These are phyloP conservation scores for Hyphopichia buzzinii DNA, from an alignment of 1,139 yeast species.

Conservation along the genomic window DNA sequence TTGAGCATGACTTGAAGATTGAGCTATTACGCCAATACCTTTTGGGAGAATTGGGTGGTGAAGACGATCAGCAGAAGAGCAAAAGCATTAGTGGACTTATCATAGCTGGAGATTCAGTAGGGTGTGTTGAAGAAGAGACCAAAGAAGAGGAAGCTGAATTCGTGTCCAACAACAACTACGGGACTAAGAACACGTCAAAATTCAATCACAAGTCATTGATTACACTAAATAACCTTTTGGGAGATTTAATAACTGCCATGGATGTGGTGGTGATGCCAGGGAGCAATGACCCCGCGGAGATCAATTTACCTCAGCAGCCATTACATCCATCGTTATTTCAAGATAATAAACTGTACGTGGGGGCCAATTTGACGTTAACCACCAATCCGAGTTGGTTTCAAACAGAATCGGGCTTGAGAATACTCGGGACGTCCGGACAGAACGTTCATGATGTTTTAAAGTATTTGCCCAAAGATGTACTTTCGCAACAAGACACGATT, in stretches of 20 bases:
- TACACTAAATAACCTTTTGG: conserved; percentile 55
- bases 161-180: conserved; percentile 43
- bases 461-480: conserved; percentile 40
- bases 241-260: conserved; percentile 56
- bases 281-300: conserved; percentile 74
- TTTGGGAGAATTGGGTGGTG: conserved; percentile 61
- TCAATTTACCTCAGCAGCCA: conserved; percentile 87
- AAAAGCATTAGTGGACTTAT: conserved; percentile 52
- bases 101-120: conserved; percentile 77
- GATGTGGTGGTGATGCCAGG: conserved; percentile 88
- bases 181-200: conserved; percentile 51
- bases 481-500: conserved; percentile 21
- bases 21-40: conserved; percentile 71
- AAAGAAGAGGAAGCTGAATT: conserved; percentile 29
- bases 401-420: conserved; percentile 44
- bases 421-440: conserved; percentile 83
- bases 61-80: conserved; percentile 21
- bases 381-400: conserved; percentile 80
- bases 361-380: conserved; percentile 40
- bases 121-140: conserved; percentile 18
- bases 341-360: conserved; percentile 41
- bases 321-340: conserved; percentile 72
- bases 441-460: conserved; percentile 73
- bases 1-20: conserved; percentile 40
- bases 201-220: conserved; percentile 42